Evolutionary conservation across 2,329 filamentous ascomycete genomes (phyloP).

Genomic region (Simplicillium sp.): DNA sequence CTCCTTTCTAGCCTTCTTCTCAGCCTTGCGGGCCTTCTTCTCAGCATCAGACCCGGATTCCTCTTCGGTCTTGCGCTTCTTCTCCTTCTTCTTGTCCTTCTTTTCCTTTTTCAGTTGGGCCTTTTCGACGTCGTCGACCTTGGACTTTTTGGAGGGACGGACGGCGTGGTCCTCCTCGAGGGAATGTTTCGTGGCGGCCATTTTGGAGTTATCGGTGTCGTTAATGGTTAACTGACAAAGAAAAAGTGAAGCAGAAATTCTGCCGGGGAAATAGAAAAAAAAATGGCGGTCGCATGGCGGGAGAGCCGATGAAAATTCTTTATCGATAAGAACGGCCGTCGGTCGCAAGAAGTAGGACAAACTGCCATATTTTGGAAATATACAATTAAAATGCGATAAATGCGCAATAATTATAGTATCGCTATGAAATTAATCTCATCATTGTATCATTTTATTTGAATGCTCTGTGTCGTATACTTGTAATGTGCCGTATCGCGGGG

Average conservation of each 20-base stretch:
- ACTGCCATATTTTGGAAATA: no score
- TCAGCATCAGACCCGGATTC: conserved; percentile 17
- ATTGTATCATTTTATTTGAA: no score
- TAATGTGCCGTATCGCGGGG: no score
- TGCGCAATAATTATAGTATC: no score
- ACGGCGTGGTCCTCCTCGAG: conserved; percentile 23
- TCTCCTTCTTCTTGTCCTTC: conserved; percentile 24
- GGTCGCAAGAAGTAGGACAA: neutral
- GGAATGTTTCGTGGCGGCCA: conserved; percentile 31
- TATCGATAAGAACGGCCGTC: neutral
- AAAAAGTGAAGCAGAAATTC: neutral
- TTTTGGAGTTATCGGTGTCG: conserved; percentile 8
- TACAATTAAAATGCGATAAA: no score
- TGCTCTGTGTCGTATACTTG: no score
- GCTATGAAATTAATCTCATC: no score
- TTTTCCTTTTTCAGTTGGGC: conserved; percentile 28
- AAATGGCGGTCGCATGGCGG: neutral
- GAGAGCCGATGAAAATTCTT: neutral
- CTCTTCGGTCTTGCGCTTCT: conserved; percentile 22
- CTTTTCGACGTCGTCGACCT: conserved; percentile 21
- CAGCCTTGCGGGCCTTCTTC: conserved; percentile 16
- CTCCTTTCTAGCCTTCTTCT: conserved; percentile 18
- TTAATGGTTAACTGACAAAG: neutral
- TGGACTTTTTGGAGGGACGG: conserved; percentile 29
- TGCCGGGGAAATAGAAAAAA: neutral